A percentile compares a stretch with the other conserved stretches of the same genome.
phyloP scores from a whole-genome alignment of 2,329 filamentous ascomycete species.

The Nemania sp. region DNA sequence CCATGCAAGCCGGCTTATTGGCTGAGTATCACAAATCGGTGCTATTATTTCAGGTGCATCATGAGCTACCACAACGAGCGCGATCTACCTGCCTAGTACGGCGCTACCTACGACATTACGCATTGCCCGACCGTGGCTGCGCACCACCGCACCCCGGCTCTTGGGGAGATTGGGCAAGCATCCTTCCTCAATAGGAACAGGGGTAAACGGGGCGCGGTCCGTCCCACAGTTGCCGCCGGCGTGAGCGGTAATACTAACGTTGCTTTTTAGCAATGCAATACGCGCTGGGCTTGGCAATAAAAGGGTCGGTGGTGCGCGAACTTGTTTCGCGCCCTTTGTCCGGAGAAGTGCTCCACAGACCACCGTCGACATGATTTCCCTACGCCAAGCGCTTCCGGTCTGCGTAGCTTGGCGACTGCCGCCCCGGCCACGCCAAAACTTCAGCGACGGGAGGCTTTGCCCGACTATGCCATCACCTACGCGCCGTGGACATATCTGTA shows the following conservation, averaged over 20 bases:
- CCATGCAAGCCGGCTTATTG: constrained; percentile 5
- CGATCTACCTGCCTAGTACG: constrained; percentile 12
- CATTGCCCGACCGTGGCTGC: neutral
- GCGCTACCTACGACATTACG: neutral
- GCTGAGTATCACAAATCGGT: neutral
- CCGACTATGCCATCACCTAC: constrained; percentile 35
- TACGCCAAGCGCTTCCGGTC: constrained; percentile 18
- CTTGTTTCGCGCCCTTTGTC: neutral
- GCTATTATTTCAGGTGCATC: neutral
- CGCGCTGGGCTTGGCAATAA: constrained; percentile 21
- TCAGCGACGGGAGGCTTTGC: constrained; percentile 20
- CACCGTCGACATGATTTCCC: constrained; percentile 16
- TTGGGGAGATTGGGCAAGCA: neutral
- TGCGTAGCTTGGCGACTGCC: constrained; percentile 24
- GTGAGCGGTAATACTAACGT: neutral
- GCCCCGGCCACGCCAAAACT: constrained; percentile 11
- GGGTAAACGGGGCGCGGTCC: constrained; percentile 1
- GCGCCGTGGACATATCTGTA: constrained; percentile 36
- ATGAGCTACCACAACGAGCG: neutral
- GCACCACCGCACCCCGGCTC: neutral
- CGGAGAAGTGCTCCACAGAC: neutral
- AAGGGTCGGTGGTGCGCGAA: constrained; percentile 11
- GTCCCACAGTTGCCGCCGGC: constrained; percentile 1
- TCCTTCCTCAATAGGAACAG: neutral
- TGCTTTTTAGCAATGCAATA: too few species aligned